Conservation (phyloP, 257 asterid species). For the Capsicum baccatum region DNA sequence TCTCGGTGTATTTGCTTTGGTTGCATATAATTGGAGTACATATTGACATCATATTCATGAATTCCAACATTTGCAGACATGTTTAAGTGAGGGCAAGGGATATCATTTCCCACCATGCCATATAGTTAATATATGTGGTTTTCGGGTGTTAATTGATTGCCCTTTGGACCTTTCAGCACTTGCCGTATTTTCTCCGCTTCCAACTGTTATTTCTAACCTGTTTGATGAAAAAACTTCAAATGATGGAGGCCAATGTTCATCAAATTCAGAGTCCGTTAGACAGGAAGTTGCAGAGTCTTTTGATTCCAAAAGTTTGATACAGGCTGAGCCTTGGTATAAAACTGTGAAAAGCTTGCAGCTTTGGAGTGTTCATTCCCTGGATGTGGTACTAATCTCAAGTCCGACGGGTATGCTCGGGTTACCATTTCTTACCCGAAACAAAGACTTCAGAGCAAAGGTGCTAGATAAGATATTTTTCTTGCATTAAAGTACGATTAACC, state of each 20-base stretch:
- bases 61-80: constrained; percentile 60
- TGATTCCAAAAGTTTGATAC: constrained; percentile 55
- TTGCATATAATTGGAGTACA: neutral
- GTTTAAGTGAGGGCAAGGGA: constrained; percentile 81
- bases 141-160: constrained; percentile 70
- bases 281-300: constrained; percentile 42
- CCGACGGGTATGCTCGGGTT: constrained; percentile 83
- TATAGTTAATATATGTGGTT: constrained; percentile 65
- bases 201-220: constrained; percentile 36
- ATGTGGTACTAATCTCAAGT: constrained; percentile 74
- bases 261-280: constrained; percentile 34
- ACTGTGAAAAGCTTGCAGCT: constrained; percentile 61
- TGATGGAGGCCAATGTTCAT: constrained; percentile 35
- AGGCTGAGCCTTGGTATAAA: constrained; percentile 70
- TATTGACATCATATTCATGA: constrained; percentile 6
- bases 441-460: constrained; percentile 80
- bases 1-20: neutral
- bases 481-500: constrained; percentile 24
- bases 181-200: constrained; percentile 66
- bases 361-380: constrained; percentile 64
- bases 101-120: constrained; percentile 84
- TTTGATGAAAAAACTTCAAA: constrained; percentile 31
- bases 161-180: constrained; percentile 84
- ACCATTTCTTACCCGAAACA: constrained; percentile 71
- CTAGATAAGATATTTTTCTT: constrained; percentile 13